Evolutionary conservation across 108 stramenopile genomes (phyloP).

Genomic region (Seminavis robusta): DNA sequence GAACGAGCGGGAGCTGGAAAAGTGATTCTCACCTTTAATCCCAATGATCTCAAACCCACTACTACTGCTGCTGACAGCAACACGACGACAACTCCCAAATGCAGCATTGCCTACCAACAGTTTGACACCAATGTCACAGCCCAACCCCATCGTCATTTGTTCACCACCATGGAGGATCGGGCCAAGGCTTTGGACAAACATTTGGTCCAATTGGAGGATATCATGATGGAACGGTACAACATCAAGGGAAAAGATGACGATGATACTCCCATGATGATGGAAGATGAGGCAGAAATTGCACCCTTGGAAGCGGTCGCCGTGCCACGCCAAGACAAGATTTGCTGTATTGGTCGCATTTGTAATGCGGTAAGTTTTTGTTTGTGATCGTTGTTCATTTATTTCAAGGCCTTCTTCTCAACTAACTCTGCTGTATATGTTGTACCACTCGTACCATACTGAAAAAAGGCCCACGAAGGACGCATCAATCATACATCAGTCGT

Average conservation of each 20-base stretch:
- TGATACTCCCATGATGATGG: too few relatives aligned
- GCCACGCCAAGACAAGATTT: slow-evolving; percentile 79
- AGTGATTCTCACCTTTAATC: slow-evolving; percentile 40
- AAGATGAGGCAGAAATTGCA: slow-evolving; percentile 8
- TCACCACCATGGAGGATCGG: slow-evolving; percentile 84
- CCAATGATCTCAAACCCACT: slow-evolving; percentile 10
- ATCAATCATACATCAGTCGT: slow-evolving; percentile 85
- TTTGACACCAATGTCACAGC: slow-evolving; percentile 32
- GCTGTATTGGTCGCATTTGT: slow-evolving; percentile 89
- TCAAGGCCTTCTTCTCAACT: neutral
- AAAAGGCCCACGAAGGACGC: slow-evolving; percentile 87
- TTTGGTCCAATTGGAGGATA: slow-evolving; percentile 50
- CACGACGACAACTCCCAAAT: slow-evolving; percentile 3
- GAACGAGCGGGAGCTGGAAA: slow-evolving; percentile 49
- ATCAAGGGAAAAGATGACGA: slow-evolving; percentile 24
- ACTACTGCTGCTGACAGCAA: neutral
- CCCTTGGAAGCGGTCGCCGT: slow-evolving; percentile 82
- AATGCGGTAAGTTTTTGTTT: slow-evolving; percentile 63
- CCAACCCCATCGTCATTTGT: slow-evolving; percentile 87
- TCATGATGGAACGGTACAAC: slow-evolving; percentile 50
- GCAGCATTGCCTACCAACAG: slow-evolving; percentile 13
- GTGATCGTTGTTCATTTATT: neutral
- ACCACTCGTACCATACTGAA: neutral
- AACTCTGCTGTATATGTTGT: neutral
- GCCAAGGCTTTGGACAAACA: slow-evolving; percentile 71